Evolutionary conservation across 768 basidiomycete species (phyloP).

Genomic region (Phaeotremella fagi): DNA sequence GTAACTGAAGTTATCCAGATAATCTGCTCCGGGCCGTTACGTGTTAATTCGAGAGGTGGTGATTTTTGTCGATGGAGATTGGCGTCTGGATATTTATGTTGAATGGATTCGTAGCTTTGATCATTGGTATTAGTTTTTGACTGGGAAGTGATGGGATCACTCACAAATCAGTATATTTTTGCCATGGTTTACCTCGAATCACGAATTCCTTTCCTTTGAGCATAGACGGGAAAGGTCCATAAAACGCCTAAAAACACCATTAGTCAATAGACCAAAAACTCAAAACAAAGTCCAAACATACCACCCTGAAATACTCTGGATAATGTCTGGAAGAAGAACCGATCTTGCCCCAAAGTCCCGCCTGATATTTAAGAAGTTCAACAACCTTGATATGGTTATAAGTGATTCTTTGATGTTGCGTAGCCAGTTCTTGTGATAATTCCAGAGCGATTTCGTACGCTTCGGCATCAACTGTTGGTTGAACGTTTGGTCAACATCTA

Average conservation of each 20-base stretch:
- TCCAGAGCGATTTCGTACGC: constrained; percentile 95
- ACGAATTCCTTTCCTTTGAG: constrained; percentile 85
- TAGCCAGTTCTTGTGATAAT: constrained; percentile 84
- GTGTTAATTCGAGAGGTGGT: constrained; percentile 75
- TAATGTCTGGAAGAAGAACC: constrained; percentile 71
- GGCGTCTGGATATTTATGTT: constrained; percentile 81
- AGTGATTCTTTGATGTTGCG: constrained; percentile 80
- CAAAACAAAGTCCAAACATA: constrained; percentile 10
- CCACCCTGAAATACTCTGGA: constrained; percentile 87
- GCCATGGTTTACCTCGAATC: constrained; percentile 91
- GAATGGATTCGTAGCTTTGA: constrained; percentile 78
- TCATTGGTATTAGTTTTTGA: constrained; percentile 21
- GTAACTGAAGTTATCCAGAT: constrained; percentile 82
- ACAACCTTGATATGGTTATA: constrained; percentile 86
- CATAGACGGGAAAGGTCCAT: constrained; percentile 80
- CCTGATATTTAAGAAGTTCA: constrained; percentile 80
- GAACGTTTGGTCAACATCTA: constrained; percentile 6
- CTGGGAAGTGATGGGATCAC: neutral
- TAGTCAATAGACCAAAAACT: neutral
- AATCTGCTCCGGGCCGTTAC: constrained; percentile 71
- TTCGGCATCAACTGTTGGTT: constrained; percentile 73
- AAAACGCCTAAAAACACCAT: constrained; percentile 57
- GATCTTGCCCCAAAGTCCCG: constrained; percentile 80
- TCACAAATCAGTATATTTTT: constrained; percentile 58
- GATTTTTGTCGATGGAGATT: constrained; percentile 67